phyloP scores from a whole-genome alignment of 345 rosid species.

The Eucalyptus globulus region DNA sequence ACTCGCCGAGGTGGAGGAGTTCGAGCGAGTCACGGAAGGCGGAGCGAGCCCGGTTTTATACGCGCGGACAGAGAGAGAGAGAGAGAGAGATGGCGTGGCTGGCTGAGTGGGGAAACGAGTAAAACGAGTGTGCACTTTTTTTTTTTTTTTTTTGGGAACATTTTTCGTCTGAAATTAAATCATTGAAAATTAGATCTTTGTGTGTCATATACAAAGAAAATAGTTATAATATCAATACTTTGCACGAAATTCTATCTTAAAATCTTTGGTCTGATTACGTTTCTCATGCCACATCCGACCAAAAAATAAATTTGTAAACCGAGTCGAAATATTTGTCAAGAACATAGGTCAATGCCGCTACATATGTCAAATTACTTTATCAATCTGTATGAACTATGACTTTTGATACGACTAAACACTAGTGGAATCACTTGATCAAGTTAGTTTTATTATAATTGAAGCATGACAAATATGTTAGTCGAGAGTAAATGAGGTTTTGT shows the following conservation, averaged over 20 bases:
- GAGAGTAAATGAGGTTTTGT: not conserved
- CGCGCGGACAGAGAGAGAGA: not conserved
- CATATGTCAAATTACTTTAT: too few species aligned
- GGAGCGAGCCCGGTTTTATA: not conserved
- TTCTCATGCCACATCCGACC: rapidly evolving
- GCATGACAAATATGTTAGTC: rapidly evolving
- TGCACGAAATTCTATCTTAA: not conserved
- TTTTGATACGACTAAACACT: rapidly evolving
- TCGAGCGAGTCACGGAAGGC: not conserved
- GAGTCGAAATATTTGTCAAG: too few species aligned
- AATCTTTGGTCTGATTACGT: not conserved
- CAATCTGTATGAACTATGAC: too few species aligned
- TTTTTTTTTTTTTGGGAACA: too few species aligned
- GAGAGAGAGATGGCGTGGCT: not conserved
- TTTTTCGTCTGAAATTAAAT: not conserved
- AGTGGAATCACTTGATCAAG: too few species aligned
- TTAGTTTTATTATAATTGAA: too few species aligned
- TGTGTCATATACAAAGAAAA: not conserved
- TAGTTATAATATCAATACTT: not conserved
- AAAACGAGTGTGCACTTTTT: too few species aligned
- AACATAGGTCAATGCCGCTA: rapidly evolving
- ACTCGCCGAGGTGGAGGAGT: not conserved
- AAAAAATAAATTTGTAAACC: not conserved
- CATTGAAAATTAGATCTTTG: not conserved
- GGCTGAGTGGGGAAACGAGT: not conserved